A percentile compares a stretch with the other conserved stretches of the same genome.
Conservation (phyloP, 2,329 filamentous ascomycete genomes). For the Colletotrichum aenigma region DNA sequence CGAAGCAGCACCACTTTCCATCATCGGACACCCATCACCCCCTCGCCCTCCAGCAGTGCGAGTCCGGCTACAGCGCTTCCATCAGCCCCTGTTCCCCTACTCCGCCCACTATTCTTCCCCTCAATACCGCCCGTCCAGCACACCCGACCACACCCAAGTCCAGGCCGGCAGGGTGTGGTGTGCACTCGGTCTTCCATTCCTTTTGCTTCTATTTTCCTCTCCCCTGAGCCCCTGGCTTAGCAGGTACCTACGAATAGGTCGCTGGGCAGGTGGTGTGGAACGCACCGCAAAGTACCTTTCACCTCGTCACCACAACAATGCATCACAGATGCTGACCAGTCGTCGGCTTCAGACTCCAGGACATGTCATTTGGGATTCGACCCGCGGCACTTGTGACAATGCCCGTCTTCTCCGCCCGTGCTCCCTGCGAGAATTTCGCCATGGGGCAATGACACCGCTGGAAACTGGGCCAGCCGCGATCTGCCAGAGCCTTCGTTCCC, state of each 20-base stretch:
- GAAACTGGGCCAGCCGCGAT: neutral
- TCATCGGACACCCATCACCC: slow-evolving; percentile 1
- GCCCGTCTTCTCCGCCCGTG: neutral
- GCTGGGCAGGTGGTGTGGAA: neutral
- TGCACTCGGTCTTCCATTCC: neutral
- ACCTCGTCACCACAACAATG: neutral
- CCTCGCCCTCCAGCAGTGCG: neutral
- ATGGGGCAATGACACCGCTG: neutral
- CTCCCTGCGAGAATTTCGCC: neutral
- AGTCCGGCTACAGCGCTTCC: neutral
- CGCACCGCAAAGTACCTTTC: neutral
- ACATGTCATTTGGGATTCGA: neutral
- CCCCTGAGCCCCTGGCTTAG: neutral
- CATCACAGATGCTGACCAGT: neutral
- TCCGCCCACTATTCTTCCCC: neutral
- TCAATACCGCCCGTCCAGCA: neutral
- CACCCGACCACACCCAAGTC: neutral
- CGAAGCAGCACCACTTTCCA: neutral
- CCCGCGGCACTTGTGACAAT: neutral
- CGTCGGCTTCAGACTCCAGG: neutral
- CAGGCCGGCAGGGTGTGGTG: neutral
- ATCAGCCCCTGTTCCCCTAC: neutral
- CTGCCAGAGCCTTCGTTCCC: neutral
- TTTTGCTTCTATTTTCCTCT: neutral
- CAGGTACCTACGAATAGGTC: neutral